Conservation (phyloP, 495 filamentous ascomycete species). For the Filosporella fistucella region DNA sequence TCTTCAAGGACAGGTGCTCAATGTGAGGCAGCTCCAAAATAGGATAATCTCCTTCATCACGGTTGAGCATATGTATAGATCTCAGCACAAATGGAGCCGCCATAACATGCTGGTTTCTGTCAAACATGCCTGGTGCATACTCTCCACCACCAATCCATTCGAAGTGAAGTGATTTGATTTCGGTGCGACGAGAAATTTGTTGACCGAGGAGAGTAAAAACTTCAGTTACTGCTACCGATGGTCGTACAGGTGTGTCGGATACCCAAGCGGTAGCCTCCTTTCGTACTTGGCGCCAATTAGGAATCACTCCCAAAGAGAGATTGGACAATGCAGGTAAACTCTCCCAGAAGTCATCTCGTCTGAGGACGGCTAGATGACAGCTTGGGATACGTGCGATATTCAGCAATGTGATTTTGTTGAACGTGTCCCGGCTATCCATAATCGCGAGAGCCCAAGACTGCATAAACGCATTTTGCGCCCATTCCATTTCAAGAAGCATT, state of each 20-base stretch:
- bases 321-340: conserved; percentile 36
- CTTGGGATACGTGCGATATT: conserved; percentile 49
- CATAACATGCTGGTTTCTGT: conserved; percentile 45
- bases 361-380: conserved; percentile 37
- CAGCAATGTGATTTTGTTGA: conserved; percentile 37
- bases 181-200: conserved; percentile 30
- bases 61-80: conserved; percentile 39
- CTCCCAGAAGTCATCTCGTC: conserved; percentile 46
- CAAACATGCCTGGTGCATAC: conserved; percentile 43
- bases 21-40: conserved; percentile 38
- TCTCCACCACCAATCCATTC: conserved; percentile 56
- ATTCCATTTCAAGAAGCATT: conserved; percentile 52
- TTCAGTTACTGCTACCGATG: conserved; percentile 33
- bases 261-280: conserved; percentile 34
- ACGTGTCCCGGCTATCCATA: conserved; percentile 40
- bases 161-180: conserved; percentile 44
- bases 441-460: conserved; percentile 49
- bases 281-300: conserved; percentile 46
- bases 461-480: conserved; percentile 54
- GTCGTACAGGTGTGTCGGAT: conserved; percentile 32
- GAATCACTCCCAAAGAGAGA: conserved; percentile 43
- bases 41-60: conserved; percentile 21
- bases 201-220: conserved; percentile 40
- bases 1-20: conserved; percentile 49
- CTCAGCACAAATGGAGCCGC: conserved; percentile 42